phyloP scores from a whole-genome alignment of 164 flowering plant species.

The Aristolochia californica region DNA sequence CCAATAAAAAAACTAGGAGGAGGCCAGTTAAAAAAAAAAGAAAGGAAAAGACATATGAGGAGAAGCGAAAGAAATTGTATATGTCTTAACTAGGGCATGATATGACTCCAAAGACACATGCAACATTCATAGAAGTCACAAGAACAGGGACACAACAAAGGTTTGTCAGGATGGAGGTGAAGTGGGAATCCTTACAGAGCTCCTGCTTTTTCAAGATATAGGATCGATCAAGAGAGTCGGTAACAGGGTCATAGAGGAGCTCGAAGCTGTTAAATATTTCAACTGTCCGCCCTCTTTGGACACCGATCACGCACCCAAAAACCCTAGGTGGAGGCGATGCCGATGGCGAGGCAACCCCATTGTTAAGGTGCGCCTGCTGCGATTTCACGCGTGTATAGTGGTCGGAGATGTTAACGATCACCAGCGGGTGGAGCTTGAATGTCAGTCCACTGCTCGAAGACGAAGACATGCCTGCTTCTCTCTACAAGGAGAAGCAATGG shows the following conservation, averaged over 20 bases:
- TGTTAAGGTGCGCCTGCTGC: constrained; percentile 24
- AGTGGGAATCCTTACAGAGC: constrained; percentile 41
- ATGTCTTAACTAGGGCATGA: too few relatives aligned
- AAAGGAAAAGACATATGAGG: too few relatives aligned
- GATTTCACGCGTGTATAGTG: constrained; percentile 84
- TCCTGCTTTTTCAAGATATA: constrained; percentile 90
- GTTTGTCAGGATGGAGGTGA: too few relatives aligned
- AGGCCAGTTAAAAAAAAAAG: too few relatives aligned
- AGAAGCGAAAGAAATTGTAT: too few relatives aligned
- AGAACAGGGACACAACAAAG: too few relatives aligned
- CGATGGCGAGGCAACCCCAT: constrained; percentile 13
- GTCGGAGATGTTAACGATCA: constrained; percentile 89
- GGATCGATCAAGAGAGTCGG: constrained; percentile 74
- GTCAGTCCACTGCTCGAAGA: constrained; percentile 53
- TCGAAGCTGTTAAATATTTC: constrained; percentile 99
- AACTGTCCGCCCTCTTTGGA: constrained; percentile 84
- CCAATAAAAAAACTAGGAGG: too few relatives aligned
- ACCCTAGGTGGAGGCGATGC: constrained; percentile 38
- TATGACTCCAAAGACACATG: too few relatives aligned
- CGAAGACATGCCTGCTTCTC: neutral
- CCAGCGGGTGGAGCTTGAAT: constrained; percentile 94
- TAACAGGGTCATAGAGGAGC: constrained; percentile 58
- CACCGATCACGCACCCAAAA: constrained; percentile 85
- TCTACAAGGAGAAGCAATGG: neutral
- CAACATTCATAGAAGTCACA: too few relatives aligned